phyloP scores from a whole-genome alignment of 495 filamentous ascomycete species.

The Tuber magnatum region DNA sequence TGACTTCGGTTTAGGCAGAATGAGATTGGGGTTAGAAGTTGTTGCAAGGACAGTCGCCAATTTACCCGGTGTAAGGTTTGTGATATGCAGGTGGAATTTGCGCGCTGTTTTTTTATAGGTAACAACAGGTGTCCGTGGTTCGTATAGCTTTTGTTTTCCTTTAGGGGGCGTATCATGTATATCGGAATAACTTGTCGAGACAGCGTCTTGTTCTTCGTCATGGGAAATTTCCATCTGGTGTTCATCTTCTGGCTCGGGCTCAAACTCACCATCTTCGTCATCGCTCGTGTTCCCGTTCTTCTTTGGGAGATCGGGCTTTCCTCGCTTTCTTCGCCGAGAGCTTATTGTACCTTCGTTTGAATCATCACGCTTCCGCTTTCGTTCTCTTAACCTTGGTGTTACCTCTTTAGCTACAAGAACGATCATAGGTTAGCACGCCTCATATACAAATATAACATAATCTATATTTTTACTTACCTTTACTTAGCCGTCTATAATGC shows the following conservation, averaged over 20 bases:
- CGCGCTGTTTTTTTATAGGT: slow-evolving; percentile 31
- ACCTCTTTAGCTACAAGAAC: slow-evolving; percentile 46
- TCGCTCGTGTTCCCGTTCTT: slow-evolving; percentile 25
- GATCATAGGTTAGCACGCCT: slow-evolving; percentile 68
- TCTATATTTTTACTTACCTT: slow-evolving; percentile 37
- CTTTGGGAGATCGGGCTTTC: slow-evolving; percentile 18
- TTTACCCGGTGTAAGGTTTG: slow-evolving; percentile 24
- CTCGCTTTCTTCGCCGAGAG: slow-evolving; percentile 37
- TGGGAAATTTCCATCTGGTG: slow-evolving; percentile 22
- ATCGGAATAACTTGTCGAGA: slow-evolving; percentile 9
- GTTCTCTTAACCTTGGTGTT: slow-evolving; percentile 45
- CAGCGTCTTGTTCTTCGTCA: not conserved
- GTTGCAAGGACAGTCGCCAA: slow-evolving; percentile 23
- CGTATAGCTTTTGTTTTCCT: slow-evolving; percentile 28
- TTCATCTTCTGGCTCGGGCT: slow-evolving; percentile 29
- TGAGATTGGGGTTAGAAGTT: slow-evolving; percentile 13
- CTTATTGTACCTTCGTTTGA: slow-evolving; percentile 34
- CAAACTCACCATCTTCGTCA: slow-evolving; percentile 33
- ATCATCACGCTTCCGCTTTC: slow-evolving; percentile 43
- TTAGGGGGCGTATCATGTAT: slow-evolving; percentile 17
- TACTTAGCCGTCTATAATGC: slow-evolving; percentile 42
- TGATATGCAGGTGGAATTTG: slow-evolving; percentile 30
- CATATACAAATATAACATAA: slow-evolving; percentile 23
- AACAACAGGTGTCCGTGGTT: slow-evolving; percentile 25
- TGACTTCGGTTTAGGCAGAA: slow-evolving; percentile 10